Evolutionary conservation across 805 yeast genomes (phyloP), one percentile per base, ranked within the genome.

Genomic region (Alloascoidea africana): DNA sequence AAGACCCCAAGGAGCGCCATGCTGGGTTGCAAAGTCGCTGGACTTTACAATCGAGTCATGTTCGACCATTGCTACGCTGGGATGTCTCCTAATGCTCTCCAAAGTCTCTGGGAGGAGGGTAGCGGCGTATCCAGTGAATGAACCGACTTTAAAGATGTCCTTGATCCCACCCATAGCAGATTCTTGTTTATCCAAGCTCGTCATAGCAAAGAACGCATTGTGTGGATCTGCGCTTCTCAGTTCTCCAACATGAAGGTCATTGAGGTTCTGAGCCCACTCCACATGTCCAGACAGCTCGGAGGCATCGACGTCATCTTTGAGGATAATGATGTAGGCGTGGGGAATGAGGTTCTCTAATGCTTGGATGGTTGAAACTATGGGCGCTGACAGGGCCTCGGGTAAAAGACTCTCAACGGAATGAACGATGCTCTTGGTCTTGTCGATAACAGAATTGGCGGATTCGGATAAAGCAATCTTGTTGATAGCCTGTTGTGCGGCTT

Each of bases 1-100:
- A 44, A 86, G 69, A 50, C 96, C 96, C 96, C 96, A 86, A 35
- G 95, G 94, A 18, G 94, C 87, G 44, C 86, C 86, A 45, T 70
- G 69, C 62, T 85, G 91, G 42, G 72, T 68, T 43, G 74, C 70
- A 38, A 75, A 67, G 47, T 73, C 77, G 38, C 61, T 63, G 18
- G 85, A 73, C 43, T 65, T 60, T 39, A 84, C 94, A 43, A 65
- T 58, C 1, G 87, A 76, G 53, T 84, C 94, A 50, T 64, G 59
- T 63, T 84, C 95, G 42, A 84, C 44, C 44, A 65, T 63, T 18
- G 69, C 69, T 38, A 75, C 74, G 35, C 63, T 62, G 4, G 76
- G 76, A 47, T 68, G 64, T 39, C 60, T 58, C 44, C 68, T 61
- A 43, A 68, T 65, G 46, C 56, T 51, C 14, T 64, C 63, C 35